phyloP scores from a whole-genome alignment of 768 basidiomycete species.

The Podaxis carcinomalis region DNA sequence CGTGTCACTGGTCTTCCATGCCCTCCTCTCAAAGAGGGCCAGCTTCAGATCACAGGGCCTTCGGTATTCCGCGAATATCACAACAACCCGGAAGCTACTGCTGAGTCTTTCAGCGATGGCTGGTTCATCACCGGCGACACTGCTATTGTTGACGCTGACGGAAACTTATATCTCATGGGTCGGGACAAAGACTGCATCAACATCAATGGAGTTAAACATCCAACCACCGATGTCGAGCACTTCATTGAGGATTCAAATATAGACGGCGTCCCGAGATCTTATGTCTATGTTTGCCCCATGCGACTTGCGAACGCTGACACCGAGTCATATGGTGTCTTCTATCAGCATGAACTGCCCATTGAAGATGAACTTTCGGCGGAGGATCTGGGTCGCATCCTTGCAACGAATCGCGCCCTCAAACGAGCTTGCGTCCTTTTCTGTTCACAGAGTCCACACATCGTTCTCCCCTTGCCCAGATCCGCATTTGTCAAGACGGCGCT shows the following conservation, averaged over 20 bases:
- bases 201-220: conserved; percentile 7
- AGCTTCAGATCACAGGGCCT: conserved; percentile 5
- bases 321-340: conserved; percentile 6
- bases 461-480: conserved; percentile 4
- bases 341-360: not conserved
- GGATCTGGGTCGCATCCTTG: not conserved
- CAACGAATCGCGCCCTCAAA: conserved; percentile 1
- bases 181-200: conserved; percentile 8
- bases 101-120: conserved; percentile 1
- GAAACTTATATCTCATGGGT: conserved; percentile 2
- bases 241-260: conserved; percentile 2
- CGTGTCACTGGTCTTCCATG: not conserved
- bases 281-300: conserved; percentile 9
- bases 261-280: conserved; percentile 1
- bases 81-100: conserved; percentile 1
- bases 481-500: conserved; percentile 7
- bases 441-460: not conserved
- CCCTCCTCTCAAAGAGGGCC: conserved; percentile 1
- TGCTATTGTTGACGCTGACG: not conserved
- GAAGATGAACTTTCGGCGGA: not conserved
- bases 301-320: conserved; percentile 6
- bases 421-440: conserved; percentile 3
- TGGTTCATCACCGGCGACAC: conserved; percentile 8
- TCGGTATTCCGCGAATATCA: conserved; percentile 5
- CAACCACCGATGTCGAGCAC: conserved; percentile 5